Evolutionary conservation across 23 red algal genomes (phyloP), one percentile per base, ranked within the genome.

Genomic region (Cyanidioschyzon merolae): DNA sequence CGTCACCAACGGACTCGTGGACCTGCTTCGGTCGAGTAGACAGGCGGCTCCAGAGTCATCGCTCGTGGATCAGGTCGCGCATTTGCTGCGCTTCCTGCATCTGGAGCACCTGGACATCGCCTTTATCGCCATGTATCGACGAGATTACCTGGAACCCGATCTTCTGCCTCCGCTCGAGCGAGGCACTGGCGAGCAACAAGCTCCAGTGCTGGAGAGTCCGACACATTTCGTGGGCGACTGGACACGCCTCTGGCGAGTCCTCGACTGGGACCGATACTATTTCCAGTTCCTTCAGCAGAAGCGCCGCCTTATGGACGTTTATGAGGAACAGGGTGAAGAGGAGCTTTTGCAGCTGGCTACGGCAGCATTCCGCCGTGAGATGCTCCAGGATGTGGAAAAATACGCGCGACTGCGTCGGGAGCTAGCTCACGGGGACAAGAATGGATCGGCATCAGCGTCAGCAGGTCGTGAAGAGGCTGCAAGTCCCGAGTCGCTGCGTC

Each of bases 121-220:
- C 3, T 32, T 17, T 27, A 71, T 71, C 29, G 63, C 63, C 63
- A 71, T 71, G 63, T 71, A 71, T 71, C 32, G 63, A 25, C 63
- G 63, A 25, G 63, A 71, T 7, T 71, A 71, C 30, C 63, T 71
- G 63, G 63, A 71, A 35, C 63, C 63, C 2, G n/a, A 71, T 27
- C 29, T 71, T 7, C 32, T 71, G 63, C 12, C n/a, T 7, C 63
- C 63, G 29, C 32, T 71, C 7, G n/a, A 25, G 12, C 12, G 3
- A 71, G 29, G n/a, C n/a, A 25, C 7, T 27, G 29, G 2, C 63
- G 63, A 25, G 12, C n/a, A 71, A 25, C n/a, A 7, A 7, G 7
- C 12, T 7, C 63, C 63, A 27, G 63, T 71, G 29, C 29, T 71
- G 63, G 63, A 71, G 63, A 35, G 3, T 3, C 63, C 63, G 29